Evolutionary conservation across 2,329 filamentous ascomycete genomes (phyloP).

Genomic region (Cladosporium sp.): DNA sequence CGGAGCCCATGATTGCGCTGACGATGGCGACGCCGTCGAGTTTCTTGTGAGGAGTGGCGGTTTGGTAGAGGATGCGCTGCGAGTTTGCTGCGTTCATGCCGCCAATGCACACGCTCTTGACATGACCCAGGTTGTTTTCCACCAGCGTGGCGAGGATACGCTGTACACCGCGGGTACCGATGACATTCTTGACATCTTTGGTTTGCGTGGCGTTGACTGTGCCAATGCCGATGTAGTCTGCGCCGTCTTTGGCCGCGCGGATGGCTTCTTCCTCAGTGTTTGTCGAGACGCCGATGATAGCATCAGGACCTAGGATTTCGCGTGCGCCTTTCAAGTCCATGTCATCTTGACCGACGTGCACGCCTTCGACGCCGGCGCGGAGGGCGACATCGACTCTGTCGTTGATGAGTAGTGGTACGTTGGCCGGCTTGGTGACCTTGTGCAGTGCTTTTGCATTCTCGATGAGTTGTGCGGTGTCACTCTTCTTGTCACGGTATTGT

Average conservation of each 20-base stretch:
- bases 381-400: constrained; percentile 88
- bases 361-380: constrained; percentile 83
- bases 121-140: constrained; percentile 43
- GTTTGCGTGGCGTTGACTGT: constrained; percentile 85
- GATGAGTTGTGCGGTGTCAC: constrained; percentile 71
- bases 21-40: constrained; percentile 86
- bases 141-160: constrained; percentile 65
- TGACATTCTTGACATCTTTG: constrained; percentile 81
- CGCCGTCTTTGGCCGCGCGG: constrained; percentile 71
- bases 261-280: constrained; percentile 72
- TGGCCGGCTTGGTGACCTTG: constrained; percentile 64
- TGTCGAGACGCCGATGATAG: constrained; percentile 89
- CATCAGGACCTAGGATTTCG: constrained; percentile 69
- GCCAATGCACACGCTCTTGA: constrained; percentile 79
- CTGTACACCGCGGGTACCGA: constrained; percentile 71
- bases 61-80: constrained; percentile 73
- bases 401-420: constrained; percentile 85
- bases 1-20: constrained; percentile 78
- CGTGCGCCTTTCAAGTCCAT: constrained; percentile 71
- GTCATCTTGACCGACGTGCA: constrained; percentile 95
- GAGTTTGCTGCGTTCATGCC: constrained; percentile 79
- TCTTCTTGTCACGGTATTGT: constrained; percentile 87
- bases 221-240: constrained; percentile 88
- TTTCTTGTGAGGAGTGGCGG: constrained; percentile 56
- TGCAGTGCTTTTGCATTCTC: constrained; percentile 72